Evolutionary conservation across 2,329 filamentous ascomycete genomes (phyloP), one percentile per base, ranked within the genome.

Genomic region (Fragosphaeria purpurea): DNA sequence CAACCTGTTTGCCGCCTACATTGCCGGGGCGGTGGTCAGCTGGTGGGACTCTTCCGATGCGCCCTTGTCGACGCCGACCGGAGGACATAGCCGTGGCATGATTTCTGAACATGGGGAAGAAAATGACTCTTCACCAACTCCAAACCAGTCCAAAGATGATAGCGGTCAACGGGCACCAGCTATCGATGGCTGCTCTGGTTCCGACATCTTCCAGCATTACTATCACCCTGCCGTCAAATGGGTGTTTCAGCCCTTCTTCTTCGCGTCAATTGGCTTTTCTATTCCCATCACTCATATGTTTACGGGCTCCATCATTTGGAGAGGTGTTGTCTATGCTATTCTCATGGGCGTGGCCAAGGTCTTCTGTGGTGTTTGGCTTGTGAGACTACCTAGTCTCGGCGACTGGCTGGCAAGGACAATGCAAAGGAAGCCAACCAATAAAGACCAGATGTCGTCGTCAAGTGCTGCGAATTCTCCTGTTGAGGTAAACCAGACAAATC

Each of bases 241-340:
- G 7, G 69, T 89, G 0, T 62, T 90, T 0, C 79, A 79, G 46
- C 85, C 86, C 0, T 75, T 88, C 51, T 89, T 90, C 65, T 90
- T 90, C 59, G 85, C 76, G 1, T 79, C 76, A 0, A 84, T 91
- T 38, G 86, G 86, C 0, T 90, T 91, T 61, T 83, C 86, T 0
- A 85, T 93, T 1, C 86, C 86, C 0, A 83, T 91, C 34, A 78
- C 75, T 0, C 67, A 77, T 6, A 80, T 93, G 72, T 91, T 89
- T 58, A 62, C 63, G 0, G 77, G 77, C 0, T 59, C 67, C 0
- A 72, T 86, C 0, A 65, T 89, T 2, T 93, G 85, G 86, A 77
- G 80, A 9, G 86, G 86, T 0, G 55, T 89, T 0, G 73, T 89
- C 1, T 93, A 90, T 58, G 73, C 83, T 0, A 55, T 83, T 0